phyloP scores from a whole-genome alignment of 2,329 filamentous ascomycete genomes.

The Nigrospora oryzae region DNA sequence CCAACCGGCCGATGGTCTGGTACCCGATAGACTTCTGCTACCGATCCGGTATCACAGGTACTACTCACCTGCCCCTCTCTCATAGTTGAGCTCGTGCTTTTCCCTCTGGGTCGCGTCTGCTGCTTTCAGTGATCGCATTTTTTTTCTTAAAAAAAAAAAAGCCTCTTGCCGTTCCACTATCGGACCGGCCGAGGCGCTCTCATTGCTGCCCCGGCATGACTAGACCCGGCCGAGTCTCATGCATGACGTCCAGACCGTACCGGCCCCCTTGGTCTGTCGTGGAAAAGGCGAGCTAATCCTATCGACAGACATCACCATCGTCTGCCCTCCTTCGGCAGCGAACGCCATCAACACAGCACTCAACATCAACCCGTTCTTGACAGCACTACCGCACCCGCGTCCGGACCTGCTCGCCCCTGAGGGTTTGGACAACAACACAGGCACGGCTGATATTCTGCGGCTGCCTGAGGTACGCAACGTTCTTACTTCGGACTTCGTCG shows the following conservation, averaged over 20 bases:
- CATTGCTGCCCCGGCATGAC: too few relatives aligned
- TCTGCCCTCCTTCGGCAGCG: conserved; percentile 57
- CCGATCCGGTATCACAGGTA: conserved; percentile 68
- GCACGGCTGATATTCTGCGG: conserved; percentile 81
- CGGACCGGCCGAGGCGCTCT: too few relatives aligned
- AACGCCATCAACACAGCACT: conserved; percentile 61
- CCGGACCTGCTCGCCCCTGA: conserved; percentile 70
- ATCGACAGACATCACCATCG: conserved; percentile 48
- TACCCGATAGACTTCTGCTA: conserved; percentile 83
- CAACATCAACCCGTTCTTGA: conserved; percentile 71
- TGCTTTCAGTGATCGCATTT: too few relatives aligned
- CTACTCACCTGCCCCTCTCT: too few relatives aligned
- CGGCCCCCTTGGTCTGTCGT: too few relatives aligned
- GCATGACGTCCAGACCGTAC: too few relatives aligned
- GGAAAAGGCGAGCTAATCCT: not conserved
- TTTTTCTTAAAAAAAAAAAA: too few relatives aligned
- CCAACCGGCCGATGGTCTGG: conserved; percentile 84
- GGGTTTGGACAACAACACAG: conserved; percentile 72
- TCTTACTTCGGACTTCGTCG: conserved; percentile 78
- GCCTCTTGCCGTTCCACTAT: too few relatives aligned
- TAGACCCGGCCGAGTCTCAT: too few relatives aligned
- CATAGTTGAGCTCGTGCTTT: too few relatives aligned
- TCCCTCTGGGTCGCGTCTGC: too few relatives aligned
- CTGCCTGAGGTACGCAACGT: conserved; percentile 72
- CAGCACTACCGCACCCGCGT: conserved; percentile 61